These are phyloP conservation scores for Sarcocystis neurona DNA, from an alignment of 169 alveolate species.

Conservation along the genomic window DNA sequence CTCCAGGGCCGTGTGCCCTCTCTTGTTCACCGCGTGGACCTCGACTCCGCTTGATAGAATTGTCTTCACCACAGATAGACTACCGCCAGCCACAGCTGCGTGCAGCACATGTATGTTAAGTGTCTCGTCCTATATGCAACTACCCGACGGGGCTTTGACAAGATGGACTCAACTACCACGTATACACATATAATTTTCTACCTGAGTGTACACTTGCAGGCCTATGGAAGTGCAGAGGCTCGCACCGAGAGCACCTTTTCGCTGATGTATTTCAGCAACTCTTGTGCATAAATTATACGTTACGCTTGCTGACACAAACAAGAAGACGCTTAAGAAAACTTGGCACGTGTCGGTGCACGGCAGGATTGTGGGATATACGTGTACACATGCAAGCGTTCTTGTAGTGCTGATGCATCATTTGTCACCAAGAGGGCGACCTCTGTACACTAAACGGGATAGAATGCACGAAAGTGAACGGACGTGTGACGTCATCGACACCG, in stretches of 20 bases:
- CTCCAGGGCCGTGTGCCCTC: constrained; percentile 50
- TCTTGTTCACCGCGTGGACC: constrained; percentile 15
- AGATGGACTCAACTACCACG: neutral
- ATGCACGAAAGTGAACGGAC: neutral
- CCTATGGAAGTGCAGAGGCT: neutral
- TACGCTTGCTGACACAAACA: too few species aligned
- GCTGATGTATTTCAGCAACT: neutral
- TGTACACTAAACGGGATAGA: too few species aligned
- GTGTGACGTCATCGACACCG: neutral
- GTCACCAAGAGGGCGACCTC: too few species aligned
- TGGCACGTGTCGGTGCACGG: too few species aligned
- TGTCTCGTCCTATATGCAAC: neutral
- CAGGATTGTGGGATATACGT: too few species aligned
- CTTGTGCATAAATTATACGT: too few species aligned
- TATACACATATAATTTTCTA: neutral
- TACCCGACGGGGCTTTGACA: neutral
- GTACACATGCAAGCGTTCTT: too few species aligned
- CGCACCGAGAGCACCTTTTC: neutral
- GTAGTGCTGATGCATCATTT: too few species aligned
- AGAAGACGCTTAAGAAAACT: too few species aligned
- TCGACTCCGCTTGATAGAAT: constrained; percentile 36
- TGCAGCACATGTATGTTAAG: neutral
- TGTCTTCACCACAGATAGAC: constrained; percentile 17
- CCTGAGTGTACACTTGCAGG: neutral
- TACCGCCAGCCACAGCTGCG: constrained; percentile 60